These are phyloP conservation scores for Lumnitzera littorea DNA, from an alignment of 345 rosid genomes.

Conservation along the genomic window DNA sequence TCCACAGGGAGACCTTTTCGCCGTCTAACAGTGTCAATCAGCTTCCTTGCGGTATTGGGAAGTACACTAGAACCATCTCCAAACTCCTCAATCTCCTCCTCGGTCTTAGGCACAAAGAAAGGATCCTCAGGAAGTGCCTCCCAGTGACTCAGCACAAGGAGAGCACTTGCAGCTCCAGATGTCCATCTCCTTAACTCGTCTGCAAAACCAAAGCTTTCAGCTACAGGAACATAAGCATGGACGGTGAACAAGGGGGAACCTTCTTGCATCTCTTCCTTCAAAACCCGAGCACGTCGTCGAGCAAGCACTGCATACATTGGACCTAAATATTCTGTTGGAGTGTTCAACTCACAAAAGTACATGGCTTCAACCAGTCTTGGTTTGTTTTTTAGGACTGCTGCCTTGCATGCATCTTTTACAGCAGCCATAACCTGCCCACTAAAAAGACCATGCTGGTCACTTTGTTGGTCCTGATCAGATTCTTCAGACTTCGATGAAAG, in stretches of 20 bases:
- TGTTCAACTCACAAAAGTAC: conserved; percentile 86
- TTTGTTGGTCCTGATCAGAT: conserved; percentile 31
- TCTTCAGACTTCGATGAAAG: conserved; percentile 28
- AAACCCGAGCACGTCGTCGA: conserved; percentile 67
- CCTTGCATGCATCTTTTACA: conserved; percentile 79
- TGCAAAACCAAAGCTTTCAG: conserved; percentile 87
- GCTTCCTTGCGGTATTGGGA: conserved; percentile 78
- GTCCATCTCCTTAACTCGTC: conserved; percentile 82
- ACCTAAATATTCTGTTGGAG: conserved; percentile 65
- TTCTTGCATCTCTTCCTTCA: conserved; percentile 95
- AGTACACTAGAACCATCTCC: conserved; percentile 88
- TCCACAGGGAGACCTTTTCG: conserved; percentile 81
- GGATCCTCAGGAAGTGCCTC: conserved; percentile 85
- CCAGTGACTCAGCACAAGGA: conserved; percentile 89
- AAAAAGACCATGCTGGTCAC: conserved; percentile 60
- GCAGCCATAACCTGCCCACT: conserved; percentile 84
- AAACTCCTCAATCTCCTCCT: conserved; percentile 82
- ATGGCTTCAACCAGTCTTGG: conserved; percentile 87
- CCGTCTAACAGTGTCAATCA: conserved; percentile 64
- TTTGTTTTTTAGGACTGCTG: conserved; percentile 59
- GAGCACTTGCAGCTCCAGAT: conserved; percentile 81
- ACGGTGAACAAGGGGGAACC: conserved; percentile 72
- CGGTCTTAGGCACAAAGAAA: conserved; percentile 80
- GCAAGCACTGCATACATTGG: conserved; percentile 74
- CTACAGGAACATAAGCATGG: conserved; percentile 74